phyloP scores from a whole-genome alignment of 2,329 filamentous ascomycete species.

The Ophiostoma tasmaniense region DNA sequence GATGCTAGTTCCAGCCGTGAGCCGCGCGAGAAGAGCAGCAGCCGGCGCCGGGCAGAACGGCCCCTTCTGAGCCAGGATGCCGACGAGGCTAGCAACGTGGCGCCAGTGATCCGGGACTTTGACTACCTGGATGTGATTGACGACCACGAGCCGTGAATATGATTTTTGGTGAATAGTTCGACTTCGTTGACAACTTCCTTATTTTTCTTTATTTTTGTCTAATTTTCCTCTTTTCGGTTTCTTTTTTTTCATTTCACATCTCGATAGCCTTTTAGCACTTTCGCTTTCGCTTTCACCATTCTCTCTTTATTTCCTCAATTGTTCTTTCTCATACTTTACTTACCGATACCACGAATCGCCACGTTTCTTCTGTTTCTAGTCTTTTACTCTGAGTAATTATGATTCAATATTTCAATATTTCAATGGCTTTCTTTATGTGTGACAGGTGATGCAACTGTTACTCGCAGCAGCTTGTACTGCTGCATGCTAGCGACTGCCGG shows the following conservation, averaged over 20 bases:
- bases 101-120: constrained; percentile 31
- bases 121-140: constrained; percentile 30
- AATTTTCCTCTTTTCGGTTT: not conserved
- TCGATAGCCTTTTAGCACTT: not conserved
- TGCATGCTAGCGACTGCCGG: not conserved
- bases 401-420: not conserved
- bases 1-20: not conserved
- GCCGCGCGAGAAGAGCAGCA: constrained; percentile 6
- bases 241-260: not conserved
- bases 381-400: not conserved
- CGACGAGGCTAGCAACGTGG: constrained; percentile 22
- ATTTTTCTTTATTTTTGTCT: not conserved
- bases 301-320: not conserved
- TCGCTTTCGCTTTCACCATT: not conserved
- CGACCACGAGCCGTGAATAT: constrained; percentile 24
- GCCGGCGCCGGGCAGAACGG: constrained; percentile 15
- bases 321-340: not conserved
- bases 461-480: not conserved
- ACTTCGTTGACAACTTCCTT: not conserved
- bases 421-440: not conserved
- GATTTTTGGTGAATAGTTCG: too few species aligned
- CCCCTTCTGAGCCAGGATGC: constrained; percentile 20
- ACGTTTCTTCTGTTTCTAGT: not conserved
- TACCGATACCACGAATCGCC: not conserved
- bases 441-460: not conserved